Evolutionary conservation across 2,329 filamentous ascomycete species (phyloP), one percentile per base, ranked within the genome.

Genomic region (Pseudomassariella vexata): DNA sequence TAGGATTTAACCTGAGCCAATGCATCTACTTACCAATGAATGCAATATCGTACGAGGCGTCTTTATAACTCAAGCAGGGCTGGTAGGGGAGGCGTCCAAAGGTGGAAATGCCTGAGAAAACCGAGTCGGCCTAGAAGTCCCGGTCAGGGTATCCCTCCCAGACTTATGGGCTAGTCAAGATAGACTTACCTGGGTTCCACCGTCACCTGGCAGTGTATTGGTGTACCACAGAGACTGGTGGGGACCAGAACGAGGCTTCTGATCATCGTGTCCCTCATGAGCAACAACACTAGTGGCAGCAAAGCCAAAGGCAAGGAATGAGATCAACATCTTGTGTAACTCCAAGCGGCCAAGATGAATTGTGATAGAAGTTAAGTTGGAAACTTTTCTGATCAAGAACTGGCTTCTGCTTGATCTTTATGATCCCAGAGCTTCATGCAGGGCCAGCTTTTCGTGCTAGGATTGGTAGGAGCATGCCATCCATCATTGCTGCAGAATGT

Each of bases 91-190:
- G 63, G 30, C 85, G 79, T 9, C 85, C 86, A 52, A 92, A 92
- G 6, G 86, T 94, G 1, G 82, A 84, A 50, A 94, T 92, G 18
- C 86, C 86, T 2, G 84, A 90, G 61, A 92, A 94, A 36, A 92
- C 85, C 1, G 85, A 88, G 56, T 94, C 85, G 38, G 85, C 85
- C 82, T 89, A 39, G 11, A 17, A 9, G 20, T 12, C 9, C 10
- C 6, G 21, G 25, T 32, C 19, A 34, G 17, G n/a, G 26, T 6
- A 19, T 22, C 6, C 22, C 40, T 18, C 14, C 12, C 14, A 36
- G 25, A 26, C 14, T 24, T 31, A 22, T 12, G 20, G 5, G 28
- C 22, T 20, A 26, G 21, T 40, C 63, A 29, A 7, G n/a, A 17
- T 6, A 12, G 18, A 29, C 32, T n/a, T 49, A 85, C 83, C 69